A percentile compares a stretch with the other conserved stretches of the same genome.
These are phyloP conservation scores for Teratosphaeria viscida DNA, from an alignment of 2,329 filamentous ascomycete species.

Conservation along the genomic window DNA sequence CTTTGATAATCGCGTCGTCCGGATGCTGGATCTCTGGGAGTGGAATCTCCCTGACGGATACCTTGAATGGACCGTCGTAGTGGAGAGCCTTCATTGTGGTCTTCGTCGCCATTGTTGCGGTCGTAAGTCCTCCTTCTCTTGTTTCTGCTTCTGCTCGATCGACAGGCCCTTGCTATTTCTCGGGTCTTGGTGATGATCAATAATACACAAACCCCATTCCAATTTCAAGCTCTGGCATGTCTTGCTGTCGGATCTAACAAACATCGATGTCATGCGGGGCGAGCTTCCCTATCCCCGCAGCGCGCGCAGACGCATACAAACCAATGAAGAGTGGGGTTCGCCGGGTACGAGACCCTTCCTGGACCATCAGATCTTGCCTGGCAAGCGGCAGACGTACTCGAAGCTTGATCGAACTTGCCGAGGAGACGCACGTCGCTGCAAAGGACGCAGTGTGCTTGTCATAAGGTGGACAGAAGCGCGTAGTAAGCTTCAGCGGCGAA, in stretches of 20 bases:
- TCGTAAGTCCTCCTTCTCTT: neutral
- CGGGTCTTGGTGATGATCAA: neutral
- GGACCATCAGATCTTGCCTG: neutral
- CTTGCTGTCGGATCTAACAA: neutral
- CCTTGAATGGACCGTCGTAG: constrained; percentile 48
- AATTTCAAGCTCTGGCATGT: neutral
- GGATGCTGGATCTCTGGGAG: constrained; percentile 51
- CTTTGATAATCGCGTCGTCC: constrained; percentile 55
- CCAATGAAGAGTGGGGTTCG: neutral
- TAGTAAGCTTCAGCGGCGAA: neutral
- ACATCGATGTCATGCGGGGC: constrained; percentile 6
- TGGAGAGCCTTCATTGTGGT: constrained; percentile 49
- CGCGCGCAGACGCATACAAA: neutral
- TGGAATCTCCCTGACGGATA: constrained; percentile 51
- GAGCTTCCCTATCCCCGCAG: constrained; percentile 1
- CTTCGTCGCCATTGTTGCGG: constrained; percentile 3
- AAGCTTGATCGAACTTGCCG: neutral
- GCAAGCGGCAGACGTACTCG: neutral
- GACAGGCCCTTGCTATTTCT: neutral
- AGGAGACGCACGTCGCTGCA: neutral
- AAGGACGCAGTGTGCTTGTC: neutral
- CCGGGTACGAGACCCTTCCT: neutral
- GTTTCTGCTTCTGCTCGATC: neutral
- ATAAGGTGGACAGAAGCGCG: neutral
- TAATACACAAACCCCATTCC: neutral